These are phyloP conservation scores for Raffaelea deltoideospora DNA, from an alignment of 2,329 filamentous ascomycete genomes.

Conservation along the genomic window DNA sequence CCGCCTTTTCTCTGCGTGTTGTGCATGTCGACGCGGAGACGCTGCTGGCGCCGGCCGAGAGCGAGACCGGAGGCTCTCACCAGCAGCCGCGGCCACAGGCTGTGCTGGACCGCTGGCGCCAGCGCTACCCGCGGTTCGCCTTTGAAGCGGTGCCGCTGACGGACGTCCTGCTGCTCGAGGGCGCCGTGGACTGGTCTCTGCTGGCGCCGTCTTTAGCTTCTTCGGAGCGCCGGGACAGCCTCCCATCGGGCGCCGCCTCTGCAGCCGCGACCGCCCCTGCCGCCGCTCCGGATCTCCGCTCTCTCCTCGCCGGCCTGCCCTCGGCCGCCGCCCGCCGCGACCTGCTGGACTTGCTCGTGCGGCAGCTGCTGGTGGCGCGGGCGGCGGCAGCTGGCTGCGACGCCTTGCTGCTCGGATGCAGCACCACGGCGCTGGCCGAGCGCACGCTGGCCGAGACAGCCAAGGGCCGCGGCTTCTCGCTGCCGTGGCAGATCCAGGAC, in stretches of 20 bases:
- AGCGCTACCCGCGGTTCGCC: conserved; percentile 48
- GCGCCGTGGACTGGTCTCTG: conserved; percentile 39
- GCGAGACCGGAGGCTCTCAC: too few species aligned
- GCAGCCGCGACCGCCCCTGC: not conserved
- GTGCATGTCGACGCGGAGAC: conserved; percentile 41
- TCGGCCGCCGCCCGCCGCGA: conserved; percentile 67
- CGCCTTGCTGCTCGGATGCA: conserved; percentile 68
- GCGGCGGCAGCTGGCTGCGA: conserved; percentile 47
- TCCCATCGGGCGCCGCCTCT: too few species aligned
- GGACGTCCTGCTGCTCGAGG: conserved; percentile 35
- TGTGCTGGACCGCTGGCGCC: conserved; percentile 36
- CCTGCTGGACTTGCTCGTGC: conserved; percentile 53
- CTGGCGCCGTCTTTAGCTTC: too few species aligned
- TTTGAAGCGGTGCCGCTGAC: conserved; percentile 52
- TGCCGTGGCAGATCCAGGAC: conserved; percentile 73
- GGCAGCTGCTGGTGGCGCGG: conserved; percentile 52
- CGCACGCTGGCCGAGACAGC: conserved; percentile 76
- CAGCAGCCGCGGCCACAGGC: conserved; percentile 13
- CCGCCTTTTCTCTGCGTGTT: conserved; percentile 52
- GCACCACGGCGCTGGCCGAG: conserved; percentile 75
- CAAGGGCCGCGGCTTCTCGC: conserved; percentile 71
- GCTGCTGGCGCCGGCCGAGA: conserved; percentile 13
- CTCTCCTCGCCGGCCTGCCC: conserved; percentile 44
- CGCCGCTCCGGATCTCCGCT: conserved; percentile 29
- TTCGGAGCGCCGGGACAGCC: too few species aligned